Evolutionary conservation across 306 rosid species (phyloP), one percentile per base, ranked within the genome.

Genomic region (Echinosophora koreensis): DNA sequence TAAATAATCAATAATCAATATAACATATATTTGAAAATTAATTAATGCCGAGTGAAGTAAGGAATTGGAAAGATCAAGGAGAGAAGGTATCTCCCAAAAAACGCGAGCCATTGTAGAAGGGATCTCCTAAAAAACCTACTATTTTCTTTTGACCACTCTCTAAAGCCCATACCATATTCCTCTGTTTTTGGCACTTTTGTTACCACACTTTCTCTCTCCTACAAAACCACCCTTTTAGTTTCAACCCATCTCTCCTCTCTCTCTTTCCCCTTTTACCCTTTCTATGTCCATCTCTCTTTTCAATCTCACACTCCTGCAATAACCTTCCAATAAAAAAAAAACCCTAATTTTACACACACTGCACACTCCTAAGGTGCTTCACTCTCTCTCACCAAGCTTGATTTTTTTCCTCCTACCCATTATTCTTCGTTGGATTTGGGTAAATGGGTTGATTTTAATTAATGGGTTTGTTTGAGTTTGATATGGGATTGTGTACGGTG

Each of bases 111-210:
- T 80, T 81, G 81, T 57, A 57, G 63, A 55, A 51, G 42, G 22
- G 85, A 89, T 91, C 90, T 83, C 94, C 91, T 86, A 66, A 82
- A 88, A 88, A 86, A 79, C 85, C 92, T 86, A 87, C 83, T 30
- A 18, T 71, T 51, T 82, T 71, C 44, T 78, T 81, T 90, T 89
- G 86, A 82, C 92, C 88, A 58, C 71, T 76, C 64, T 66, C 54
- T 77, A 30, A 44, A 56, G 74, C 69, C 3, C 44, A 74, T 55
- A 77, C 3, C 44, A 71, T 55, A 77, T 85, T 71, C 79, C 72
- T 66, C 66, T 67, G 84, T 81, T 49, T 17, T 60, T 28, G 4
- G 82, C 50, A 78, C 10, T 87, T 66, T 66, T 66, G 80, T 74
- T 80, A 66, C 80, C 70, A 22, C 76, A 37, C 61, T 32, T 17